Conservation (phyloP, 257 asterid species). For the Lantana camara region DNA sequence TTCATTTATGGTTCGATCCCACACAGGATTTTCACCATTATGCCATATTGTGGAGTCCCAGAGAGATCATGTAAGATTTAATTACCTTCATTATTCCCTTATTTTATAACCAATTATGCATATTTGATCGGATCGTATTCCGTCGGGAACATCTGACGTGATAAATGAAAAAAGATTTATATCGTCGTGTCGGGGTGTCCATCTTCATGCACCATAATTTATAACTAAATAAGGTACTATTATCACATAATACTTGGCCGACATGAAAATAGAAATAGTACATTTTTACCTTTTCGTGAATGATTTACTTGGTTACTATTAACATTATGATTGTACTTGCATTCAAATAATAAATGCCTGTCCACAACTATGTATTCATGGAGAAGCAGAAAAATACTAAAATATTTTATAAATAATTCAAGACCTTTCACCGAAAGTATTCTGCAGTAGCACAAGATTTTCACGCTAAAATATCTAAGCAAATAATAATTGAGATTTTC, state of each 20-base stretch:
- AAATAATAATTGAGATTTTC: slow-evolving; percentile 29
- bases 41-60: slow-evolving; percentile 81
- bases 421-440: slow-evolving; percentile 12
- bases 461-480: slow-evolving; percentile 24
- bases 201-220: no score
- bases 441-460: slow-evolving; percentile 17
- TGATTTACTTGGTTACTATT: no score
- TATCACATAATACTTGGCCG: no score
- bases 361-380: slow-evolving; percentile 19
- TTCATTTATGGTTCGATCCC: slow-evolving; percentile 97
- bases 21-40: slow-evolving; percentile 80
- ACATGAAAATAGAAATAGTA: no score
- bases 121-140: no score
- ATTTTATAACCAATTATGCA: no score
- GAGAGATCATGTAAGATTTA: slow-evolving; percentile 67
- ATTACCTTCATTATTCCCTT: no score
- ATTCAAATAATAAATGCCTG: slow-evolving; percentile 28
- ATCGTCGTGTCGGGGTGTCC: no score
- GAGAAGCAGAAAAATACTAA: not conserved
- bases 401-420: not conserved
- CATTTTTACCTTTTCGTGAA: no score
- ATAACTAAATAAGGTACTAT: no score
- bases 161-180: no score
- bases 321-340: not conserved
- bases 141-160: no score